Conservation (phyloP, 1,284 basidiomycete genomes). For the Marasmius sp. region DNA sequence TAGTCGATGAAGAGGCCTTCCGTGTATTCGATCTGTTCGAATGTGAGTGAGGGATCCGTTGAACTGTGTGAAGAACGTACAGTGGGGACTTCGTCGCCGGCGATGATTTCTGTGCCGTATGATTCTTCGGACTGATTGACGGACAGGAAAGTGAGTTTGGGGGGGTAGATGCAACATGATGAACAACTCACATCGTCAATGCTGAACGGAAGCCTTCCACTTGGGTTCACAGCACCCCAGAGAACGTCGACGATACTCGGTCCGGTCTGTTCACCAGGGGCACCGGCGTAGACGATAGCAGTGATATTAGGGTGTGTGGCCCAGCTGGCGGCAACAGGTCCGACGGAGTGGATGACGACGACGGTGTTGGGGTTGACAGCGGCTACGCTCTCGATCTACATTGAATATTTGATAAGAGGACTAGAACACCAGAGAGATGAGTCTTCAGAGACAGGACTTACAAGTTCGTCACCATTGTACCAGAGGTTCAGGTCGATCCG, state of each 20-base stretch:
- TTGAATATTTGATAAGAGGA: background rate
- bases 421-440: background rate
- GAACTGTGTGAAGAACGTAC: conserved; percentile 47
- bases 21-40: conserved; percentile 36
- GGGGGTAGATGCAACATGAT: conserved; percentile 9
- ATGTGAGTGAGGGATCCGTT: background rate
- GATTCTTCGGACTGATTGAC: conserved; percentile 31
- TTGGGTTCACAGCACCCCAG: conserved; percentile 57
- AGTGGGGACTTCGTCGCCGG: conserved; percentile 40
- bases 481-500: conserved; percentile 74
- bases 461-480: conserved; percentile 47
- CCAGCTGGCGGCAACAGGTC: conserved; percentile 60
- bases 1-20: conserved; percentile 64
- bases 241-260: conserved; percentile 59
- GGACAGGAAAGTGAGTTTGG: background rate
- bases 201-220: conserved; percentile 62
- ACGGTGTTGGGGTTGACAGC: conserved; percentile 60
- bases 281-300: conserved; percentile 60
- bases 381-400: conserved; percentile 41
- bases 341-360: conserved; percentile 67
- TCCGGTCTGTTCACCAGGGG: conserved; percentile 66
- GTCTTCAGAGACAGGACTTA: conserved; percentile 14
- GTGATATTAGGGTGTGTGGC: conserved; percentile 68
- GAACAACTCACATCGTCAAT: conserved; percentile 43
- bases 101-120: conserved; percentile 43